Evolutionary conservation across 345 rosid genomes (phyloP).

Genomic region (Gossypium rotundifolium): DNA sequence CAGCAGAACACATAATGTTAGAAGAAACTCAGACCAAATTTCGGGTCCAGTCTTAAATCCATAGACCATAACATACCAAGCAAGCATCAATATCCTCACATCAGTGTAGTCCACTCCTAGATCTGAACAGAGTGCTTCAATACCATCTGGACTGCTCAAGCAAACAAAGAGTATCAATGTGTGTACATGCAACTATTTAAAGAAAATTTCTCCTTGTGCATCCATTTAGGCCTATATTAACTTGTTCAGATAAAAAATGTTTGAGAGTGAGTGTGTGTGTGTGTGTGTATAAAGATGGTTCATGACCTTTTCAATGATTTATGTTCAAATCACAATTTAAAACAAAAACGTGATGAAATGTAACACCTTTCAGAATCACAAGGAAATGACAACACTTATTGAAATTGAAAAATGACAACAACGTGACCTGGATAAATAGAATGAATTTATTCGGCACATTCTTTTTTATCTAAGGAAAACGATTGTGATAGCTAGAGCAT

Average conservation of each 20-base stretch:
- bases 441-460: neutral
- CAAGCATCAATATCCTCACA: conserved; percentile 47
- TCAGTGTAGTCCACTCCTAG: conserved; percentile 39
- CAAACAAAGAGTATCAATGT: conserved; percentile 6
- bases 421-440: neutral
- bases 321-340: neutral
- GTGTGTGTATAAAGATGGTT: neutral
- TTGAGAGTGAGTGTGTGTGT: neutral
- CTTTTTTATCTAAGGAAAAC: neutral
- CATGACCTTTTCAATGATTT: neutral
- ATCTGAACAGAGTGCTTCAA: conserved; percentile 44
- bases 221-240: neutral
- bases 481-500: neutral
- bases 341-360: neutral
- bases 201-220: neutral
- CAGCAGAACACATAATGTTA: conserved; percentile 2
- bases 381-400: too few relatives aligned
- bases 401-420: neutral
- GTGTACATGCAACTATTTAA: neutral
- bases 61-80: conserved; percentile 33
- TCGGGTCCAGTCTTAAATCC: neutral
- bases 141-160: conserved; percentile 50
- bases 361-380: neutral
- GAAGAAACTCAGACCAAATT: neutral
- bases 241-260: neutral